Conservation (phyloP, 2,329 filamentous ascomycete genomes). For the Pseudogymnoascus sp. region DNA sequence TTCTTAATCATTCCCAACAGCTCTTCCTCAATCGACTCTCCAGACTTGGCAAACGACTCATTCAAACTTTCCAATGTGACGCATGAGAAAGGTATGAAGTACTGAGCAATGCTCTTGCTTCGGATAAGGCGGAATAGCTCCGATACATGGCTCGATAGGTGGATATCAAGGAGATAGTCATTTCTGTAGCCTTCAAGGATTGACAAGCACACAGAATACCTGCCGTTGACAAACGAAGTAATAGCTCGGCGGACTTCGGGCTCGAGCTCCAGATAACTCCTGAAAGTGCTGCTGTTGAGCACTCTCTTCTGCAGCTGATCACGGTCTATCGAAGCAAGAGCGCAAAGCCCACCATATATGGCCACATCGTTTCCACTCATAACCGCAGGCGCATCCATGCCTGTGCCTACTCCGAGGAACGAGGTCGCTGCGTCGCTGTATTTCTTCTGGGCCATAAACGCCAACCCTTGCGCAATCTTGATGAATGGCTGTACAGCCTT, state of each 20-base stretch:
- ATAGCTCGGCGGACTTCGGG: conserved; percentile 91
- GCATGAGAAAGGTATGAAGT: conserved; percentile 81
- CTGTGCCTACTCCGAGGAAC: conserved; percentile 40
- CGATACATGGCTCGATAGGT: conserved; percentile 67
- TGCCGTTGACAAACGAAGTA: conserved; percentile 78
- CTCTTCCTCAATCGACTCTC: conserved; percentile 62
- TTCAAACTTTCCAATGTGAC: conserved; percentile 76
- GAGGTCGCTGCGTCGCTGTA: conserved; percentile 61
- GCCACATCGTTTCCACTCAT: conserved; percentile 82
- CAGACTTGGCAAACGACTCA: conserved; percentile 61
- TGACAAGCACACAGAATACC: conserved; percentile 76
- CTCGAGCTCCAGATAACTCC: conserved; percentile 82
- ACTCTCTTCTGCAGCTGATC: conserved; percentile 65
- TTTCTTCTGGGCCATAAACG: conserved; percentile 46
- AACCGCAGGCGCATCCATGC: conserved; percentile 49
- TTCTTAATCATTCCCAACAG: conserved; percentile 69
- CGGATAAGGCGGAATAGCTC: conserved; percentile 68
- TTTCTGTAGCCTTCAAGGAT: conserved; percentile 73
- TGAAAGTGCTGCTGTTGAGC: conserved; percentile 73
- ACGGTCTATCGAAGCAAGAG: conserved; percentile 82
- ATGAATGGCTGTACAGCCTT: conserved; percentile 42
- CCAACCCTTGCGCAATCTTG: conserved; percentile 52
- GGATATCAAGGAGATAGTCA: conserved; percentile 86
- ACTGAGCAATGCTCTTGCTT: conserved; percentile 87
- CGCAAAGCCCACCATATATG: conserved; percentile 82